Evolutionary conservation across 257 asterid genomes (phyloP).

Genomic region (Solanum boliviense): DNA sequence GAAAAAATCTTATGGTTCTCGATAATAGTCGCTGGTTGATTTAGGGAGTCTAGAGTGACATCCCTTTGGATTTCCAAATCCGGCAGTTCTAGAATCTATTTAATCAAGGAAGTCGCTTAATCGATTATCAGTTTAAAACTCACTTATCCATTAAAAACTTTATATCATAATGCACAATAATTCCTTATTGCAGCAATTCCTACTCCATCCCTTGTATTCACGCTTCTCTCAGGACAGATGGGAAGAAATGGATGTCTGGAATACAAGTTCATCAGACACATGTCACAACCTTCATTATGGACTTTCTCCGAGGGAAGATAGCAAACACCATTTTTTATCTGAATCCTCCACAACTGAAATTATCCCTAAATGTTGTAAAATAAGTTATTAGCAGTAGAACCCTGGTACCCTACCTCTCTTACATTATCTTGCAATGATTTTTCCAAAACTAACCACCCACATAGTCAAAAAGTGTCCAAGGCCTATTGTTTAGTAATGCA

Average conservation of each 20-base stretch:
- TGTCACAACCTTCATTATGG: background rate
- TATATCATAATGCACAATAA: background rate
- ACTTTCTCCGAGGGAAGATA: background rate
- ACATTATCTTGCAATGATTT: background rate
- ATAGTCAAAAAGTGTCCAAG: background rate
- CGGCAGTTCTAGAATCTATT: background rate
- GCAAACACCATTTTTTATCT: background rate
- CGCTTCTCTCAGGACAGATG: background rate
- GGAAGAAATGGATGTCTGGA: background rate
- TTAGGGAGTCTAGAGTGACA: background rate
- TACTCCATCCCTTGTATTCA: background rate
- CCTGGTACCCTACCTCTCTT: background rate
- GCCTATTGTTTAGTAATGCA: background rate
- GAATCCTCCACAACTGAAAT: background rate
- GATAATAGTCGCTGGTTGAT: background rate
- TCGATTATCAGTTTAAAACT: background rate
- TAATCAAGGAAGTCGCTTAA: background rate
- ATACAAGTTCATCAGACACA: background rate
- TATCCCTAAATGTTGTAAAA: background rate
- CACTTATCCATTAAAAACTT: background rate
- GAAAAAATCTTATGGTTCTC: background rate
- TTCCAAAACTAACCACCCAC: background rate
- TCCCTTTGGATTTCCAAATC: background rate
- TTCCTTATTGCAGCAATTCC: background rate
- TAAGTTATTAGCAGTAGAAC: background rate